Conservation (phyloP, 2,329 filamentous ascomycete genomes). For the Parastagonospora avenae region DNA sequence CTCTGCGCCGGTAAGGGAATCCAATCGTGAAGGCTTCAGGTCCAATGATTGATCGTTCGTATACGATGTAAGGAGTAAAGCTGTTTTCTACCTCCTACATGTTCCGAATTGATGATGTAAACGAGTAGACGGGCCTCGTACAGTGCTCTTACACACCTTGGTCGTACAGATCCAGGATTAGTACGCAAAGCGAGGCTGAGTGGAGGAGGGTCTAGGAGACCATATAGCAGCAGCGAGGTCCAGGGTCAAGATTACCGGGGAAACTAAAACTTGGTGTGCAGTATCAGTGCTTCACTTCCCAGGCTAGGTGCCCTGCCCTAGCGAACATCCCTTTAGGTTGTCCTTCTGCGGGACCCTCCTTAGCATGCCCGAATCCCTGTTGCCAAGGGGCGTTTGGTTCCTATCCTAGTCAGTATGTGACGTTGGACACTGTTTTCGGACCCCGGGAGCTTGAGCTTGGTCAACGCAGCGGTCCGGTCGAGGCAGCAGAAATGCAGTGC, state of each 20-base stretch:
- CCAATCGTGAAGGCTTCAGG: neutral
- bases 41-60: neutral
- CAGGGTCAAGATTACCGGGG: neutral
- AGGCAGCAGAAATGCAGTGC: neutral
- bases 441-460: constrained; percentile 5
- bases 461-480: constrained; percentile 1
- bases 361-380: constrained; percentile 14
- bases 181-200: neutral
- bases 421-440: constrained; percentile 10
- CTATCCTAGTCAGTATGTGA: constrained; percentile 7
- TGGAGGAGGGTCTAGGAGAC: neutral
- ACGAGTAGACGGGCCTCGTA: neutral
- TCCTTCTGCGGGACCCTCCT: constrained; percentile 16
- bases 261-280: neutral
- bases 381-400: constrained; percentile 1
- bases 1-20: neutral
- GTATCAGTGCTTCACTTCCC: neutral
- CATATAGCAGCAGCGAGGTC: neutral
- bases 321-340: constrained; percentile 12
- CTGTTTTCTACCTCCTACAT: constrained; percentile 1
- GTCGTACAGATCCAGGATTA: neutral
- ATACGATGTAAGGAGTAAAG: neutral
- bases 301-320: neutral
- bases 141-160: neutral
- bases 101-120: neutral